Evolutionary conservation across 306 rosid genomes (phyloP), one percentile per base, ranked within the genome.

Genomic region (Dryas drummondii): DNA sequence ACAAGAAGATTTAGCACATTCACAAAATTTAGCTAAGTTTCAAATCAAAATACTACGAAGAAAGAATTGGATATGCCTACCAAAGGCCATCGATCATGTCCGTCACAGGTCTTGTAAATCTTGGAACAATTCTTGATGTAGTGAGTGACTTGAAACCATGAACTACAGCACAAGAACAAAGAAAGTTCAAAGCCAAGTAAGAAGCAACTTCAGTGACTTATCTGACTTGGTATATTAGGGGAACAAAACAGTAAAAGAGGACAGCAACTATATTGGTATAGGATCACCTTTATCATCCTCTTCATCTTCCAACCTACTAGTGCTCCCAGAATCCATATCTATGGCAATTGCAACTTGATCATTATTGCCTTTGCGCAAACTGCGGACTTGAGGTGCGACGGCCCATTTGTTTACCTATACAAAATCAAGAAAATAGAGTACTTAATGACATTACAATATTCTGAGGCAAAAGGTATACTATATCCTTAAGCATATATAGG

Each of bases 131-230:
- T 90, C 84, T 90, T 58, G 97, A 94, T 68, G 97, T 82, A 41
- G 92, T 80, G 68, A 94, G 94, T 14, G 99, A 91, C 87, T 94
- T 94, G 83, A 94, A 94, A 82, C 99, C 99, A 81, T 94, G 99
- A 63, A 87, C 99, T 94, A 77, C 72, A 72, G 46, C 16, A 49
- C 52, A 69, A 56, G 56, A 81, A 81, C 72, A 75, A 73, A 63
- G 67, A 76, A 64, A 68, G 26, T 42, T 75, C 54, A 26, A 57
- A 44, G 5, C 67, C 67, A 40, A 50, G 8, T 67, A 47, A 72
- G 41, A 76, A 62, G 70, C 15, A 9, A 26, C 54, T 44, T 46
- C 16, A 17, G 71, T 44, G 37, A 57, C 40, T 70, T 12, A 17
- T 41, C 66, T 66, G 58, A 61, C 72, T 62, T 15, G 40, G 72